Percentiles rank a stretch among this genome's conserved stretches.
Evolutionary conservation across 2,329 filamentous ascomycete genomes (phyloP).

Genomic region (Fusarium sp.): DNA sequence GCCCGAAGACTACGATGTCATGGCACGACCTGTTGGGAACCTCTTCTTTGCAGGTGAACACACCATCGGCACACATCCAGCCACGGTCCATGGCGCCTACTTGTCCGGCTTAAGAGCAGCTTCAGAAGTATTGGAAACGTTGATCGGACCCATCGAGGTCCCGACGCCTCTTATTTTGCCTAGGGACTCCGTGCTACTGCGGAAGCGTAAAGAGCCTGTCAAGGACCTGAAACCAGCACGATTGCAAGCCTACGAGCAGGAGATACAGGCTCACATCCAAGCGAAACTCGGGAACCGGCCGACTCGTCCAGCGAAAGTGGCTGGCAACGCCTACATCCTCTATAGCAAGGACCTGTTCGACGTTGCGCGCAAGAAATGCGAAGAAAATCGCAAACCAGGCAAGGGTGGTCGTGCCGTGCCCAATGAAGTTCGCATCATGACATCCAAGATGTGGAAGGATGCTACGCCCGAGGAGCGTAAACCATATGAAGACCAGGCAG

Average conservation of each 20-base stretch:
- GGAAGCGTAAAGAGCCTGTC: slow-evolving; percentile 69
- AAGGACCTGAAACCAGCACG: slow-evolving; percentile 67
- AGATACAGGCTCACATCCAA: slow-evolving; percentile 67
- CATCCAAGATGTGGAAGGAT: slow-evolving; percentile 93
- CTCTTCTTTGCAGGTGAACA: slow-evolving; percentile 97
- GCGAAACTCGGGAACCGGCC: slow-evolving; percentile 81
- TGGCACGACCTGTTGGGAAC: slow-evolving; percentile 88
- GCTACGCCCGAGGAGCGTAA: slow-evolving; percentile 77
- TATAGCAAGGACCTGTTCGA: slow-evolving; percentile 87
- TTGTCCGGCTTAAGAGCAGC: slow-evolving; percentile 92
- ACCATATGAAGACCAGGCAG: slow-evolving; percentile 83
- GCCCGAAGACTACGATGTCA: slow-evolving; percentile 90
- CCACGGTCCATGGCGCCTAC: slow-evolving; percentile 97
- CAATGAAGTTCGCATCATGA: slow-evolving; percentile 87
- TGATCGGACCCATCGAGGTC: slow-evolving; percentile 86
- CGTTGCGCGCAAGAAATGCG: slow-evolving; percentile 70
- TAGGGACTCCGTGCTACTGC: slow-evolving; percentile 66
- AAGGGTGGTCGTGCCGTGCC: slow-evolving; percentile 74
- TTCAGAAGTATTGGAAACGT: slow-evolving; percentile 83
- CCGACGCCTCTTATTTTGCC: slow-evolving; percentile 81
- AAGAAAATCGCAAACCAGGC: slow-evolving; percentile 73
- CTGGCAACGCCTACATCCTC: slow-evolving; percentile 88
- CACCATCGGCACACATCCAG: slow-evolving; percentile 94
- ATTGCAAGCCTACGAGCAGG: slow-evolving; percentile 70
- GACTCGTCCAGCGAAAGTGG: slow-evolving; percentile 78